Conservation (phyloP, 2,329 filamentous ascomycete genomes). For the Furcasterigmium sp. region DNA sequence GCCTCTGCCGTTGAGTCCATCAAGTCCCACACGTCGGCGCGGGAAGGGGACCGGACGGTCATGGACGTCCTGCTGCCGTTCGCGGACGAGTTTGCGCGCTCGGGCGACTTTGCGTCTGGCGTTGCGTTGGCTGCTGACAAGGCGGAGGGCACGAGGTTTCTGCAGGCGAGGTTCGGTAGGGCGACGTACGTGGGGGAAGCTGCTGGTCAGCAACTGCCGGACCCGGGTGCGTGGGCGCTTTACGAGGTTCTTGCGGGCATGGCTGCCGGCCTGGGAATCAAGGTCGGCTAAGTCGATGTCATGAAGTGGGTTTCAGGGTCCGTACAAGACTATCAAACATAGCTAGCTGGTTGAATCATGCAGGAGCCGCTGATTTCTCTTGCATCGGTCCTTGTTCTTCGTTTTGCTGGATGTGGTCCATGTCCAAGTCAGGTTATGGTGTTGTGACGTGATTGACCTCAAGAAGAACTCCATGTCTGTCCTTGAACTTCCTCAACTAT, state of each 20-base stretch:
- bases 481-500: no score
- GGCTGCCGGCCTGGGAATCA: background rate
- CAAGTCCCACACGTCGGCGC: conserved; percentile 18
- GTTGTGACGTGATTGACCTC: no score
- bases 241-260: conserved; percentile 17
- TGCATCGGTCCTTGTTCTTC: no score
- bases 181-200: conserved; percentile 22
- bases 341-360: no score
- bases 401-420: no score
- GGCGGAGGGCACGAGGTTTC: conserved; percentile 18
- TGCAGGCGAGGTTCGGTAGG: conserved; percentile 20
- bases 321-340: no score
- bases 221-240: conserved; percentile 24
- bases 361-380: no score
- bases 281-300: no score
- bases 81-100: conserved; percentile 11
- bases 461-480: no score
- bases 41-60: conserved; percentile 19
- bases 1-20: conserved; percentile 15
- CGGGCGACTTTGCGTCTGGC: conserved; percentile 25
- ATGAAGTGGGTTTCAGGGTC: no score
- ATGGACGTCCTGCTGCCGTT: conserved; percentile 17
- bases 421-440: no score
- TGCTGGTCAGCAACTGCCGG: conserved; percentile 19
- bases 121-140: conserved; percentile 25